These are phyloP conservation scores for Phytophthora constricta DNA, from an alignment of 352 stramenopile genomes.

Conservation along the genomic window DNA sequence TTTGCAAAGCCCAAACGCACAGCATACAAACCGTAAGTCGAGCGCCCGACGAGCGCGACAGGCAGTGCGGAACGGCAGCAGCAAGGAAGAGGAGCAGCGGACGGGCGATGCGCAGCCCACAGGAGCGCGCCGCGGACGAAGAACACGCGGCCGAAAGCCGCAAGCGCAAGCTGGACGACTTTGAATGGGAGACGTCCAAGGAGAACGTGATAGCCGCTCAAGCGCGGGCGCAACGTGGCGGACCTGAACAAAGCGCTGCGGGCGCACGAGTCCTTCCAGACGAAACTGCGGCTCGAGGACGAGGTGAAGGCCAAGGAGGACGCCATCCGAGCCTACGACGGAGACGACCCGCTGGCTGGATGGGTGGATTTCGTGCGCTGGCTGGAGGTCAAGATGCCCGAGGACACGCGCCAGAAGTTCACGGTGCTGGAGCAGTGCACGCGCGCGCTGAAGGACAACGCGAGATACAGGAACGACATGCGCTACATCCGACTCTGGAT, in stretches of 20 bases:
- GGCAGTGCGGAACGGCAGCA: conserved; percentile 19
- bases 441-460: conserved; percentile 64
- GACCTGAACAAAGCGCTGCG: conserved; percentile 81
- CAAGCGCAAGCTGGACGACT: conserved; percentile 56
- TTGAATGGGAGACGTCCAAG: conserved; percentile 88
- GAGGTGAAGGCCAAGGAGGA: conserved; percentile 61
- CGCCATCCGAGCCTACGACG: conserved; percentile 52
- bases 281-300: conserved; percentile 60
- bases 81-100: conserved; percentile 2
- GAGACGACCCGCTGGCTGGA: conserved; percentile 67
- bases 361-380: conserved; percentile 84
- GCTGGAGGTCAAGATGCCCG: conserved; percentile 82
- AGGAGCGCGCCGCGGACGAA: not conserved
- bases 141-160: conserved; percentile 6
- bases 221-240: conserved; percentile 75
- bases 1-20: not conserved
- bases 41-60: conserved; percentile 38
- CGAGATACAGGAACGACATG: conserved; percentile 78
- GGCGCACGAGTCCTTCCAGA: conserved; percentile 69
- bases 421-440: conserved; percentile 77
- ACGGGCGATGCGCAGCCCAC: conserved; percentile 29
- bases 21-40: conserved; percentile 39
- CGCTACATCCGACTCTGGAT: conserved; percentile 88
- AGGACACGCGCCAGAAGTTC: conserved; percentile 86
- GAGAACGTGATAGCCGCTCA: conserved; percentile 90